phyloP scores from a whole-genome alignment of 495 filamentous ascomycete genomes.

The Tuber melanosporum region DNA sequence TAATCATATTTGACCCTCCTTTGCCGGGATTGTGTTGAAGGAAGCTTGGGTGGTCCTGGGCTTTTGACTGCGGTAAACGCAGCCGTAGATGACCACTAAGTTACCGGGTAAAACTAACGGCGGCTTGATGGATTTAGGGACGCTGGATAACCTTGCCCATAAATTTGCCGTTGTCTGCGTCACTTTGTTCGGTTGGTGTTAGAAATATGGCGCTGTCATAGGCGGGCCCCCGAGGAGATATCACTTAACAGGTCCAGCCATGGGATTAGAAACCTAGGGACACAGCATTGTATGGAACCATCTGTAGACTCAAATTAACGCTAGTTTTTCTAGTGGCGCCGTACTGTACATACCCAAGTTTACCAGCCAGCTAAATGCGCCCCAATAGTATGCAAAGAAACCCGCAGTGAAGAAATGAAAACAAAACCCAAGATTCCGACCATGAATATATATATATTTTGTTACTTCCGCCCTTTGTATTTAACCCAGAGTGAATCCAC shows the following conservation, averaged over 20 bases:
- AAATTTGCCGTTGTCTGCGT: neutral
- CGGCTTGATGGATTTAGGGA: neutral
- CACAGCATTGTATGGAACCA: neutral
- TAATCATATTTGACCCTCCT: neutral
- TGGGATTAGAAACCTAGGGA: neutral
- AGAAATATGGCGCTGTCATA: neutral
- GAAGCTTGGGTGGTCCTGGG: neutral
- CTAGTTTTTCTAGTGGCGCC: neutral
- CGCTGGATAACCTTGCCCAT: neutral
- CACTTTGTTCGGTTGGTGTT: neutral
- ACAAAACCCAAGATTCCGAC: neutral
- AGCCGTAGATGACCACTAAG: neutral
- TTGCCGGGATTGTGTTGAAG: neutral
- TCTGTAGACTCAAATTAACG: neutral
- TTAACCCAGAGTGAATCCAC: constrained; percentile 77
- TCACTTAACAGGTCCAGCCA: neutral
- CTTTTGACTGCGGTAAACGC: neutral
- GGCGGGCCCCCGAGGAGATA: neutral
- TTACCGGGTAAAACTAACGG: neutral
- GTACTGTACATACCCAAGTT: neutral
- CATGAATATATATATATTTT: neutral
- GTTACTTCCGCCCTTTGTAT: constrained; percentile 41
- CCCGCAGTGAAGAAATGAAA: neutral
- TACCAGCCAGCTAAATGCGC: neutral
- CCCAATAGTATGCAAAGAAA: neutral